A percentile compares a stretch with the other conserved stretches of the same genome.
phyloP scores from a whole-genome alignment of 2,329 filamentous ascomycete species.

The Diaporthe helianthi region DNA sequence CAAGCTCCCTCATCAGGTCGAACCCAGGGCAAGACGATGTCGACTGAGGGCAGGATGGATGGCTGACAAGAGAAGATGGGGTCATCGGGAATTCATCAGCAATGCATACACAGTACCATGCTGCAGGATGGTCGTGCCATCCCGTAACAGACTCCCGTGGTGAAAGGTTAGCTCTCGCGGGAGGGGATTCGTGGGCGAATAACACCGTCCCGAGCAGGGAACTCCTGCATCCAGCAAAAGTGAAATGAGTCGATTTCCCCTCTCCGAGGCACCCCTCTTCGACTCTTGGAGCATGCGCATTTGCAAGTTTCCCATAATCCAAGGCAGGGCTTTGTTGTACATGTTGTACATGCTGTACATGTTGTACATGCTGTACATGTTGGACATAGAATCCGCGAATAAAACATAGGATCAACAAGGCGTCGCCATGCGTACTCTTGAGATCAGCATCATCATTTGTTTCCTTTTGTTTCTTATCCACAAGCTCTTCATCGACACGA shows the following conservation, averaged over 20 bases:
- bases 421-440: not conserved
- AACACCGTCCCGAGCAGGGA: not conserved
- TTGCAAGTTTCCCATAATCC: slow-evolving; percentile 14
- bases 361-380: no score
- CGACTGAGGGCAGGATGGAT: slow-evolving; percentile 23
- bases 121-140: slow-evolving; percentile 23
- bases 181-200: slow-evolving; percentile 2
- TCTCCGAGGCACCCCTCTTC: slow-evolving; percentile 19
- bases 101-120: slow-evolving; percentile 24
- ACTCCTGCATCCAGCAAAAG: not conserved
- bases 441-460: not conserved
- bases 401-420: not conserved
- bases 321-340: not conserved
- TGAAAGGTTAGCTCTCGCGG: not conserved
- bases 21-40: slow-evolving; percentile 16
- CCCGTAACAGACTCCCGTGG: slow-evolving; percentile 13
- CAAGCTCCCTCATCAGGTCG: slow-evolving; percentile 12
- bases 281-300: slow-evolving; percentile 19
- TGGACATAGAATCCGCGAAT: not conserved
- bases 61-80: slow-evolving; percentile 10
- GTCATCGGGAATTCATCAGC: slow-evolving; percentile 14
- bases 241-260: slow-evolving; percentile 12
- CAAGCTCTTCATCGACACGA: not conserved
- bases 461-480: not conserved
- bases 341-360: no score